These are phyloP conservation scores for Penicillium herquei DNA, from an alignment of 495 filamentous ascomycete species.

Conservation along the genomic window DNA sequence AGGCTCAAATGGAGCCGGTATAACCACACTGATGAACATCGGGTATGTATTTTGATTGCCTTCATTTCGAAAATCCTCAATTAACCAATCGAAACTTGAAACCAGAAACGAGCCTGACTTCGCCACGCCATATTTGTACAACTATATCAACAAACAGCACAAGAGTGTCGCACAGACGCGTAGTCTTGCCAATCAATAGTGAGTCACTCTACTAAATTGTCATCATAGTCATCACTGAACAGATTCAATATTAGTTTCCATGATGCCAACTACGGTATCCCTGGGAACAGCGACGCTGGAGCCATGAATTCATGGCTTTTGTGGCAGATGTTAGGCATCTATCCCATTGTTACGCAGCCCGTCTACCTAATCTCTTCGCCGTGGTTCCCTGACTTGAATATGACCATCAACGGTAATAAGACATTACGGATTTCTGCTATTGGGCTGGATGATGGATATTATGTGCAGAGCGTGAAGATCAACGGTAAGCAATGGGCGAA, in stretches of 20 bases:
- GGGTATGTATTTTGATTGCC: conserved; percentile 25
- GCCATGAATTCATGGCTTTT: conserved; percentile 70
- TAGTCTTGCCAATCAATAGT: conserved; percentile 54
- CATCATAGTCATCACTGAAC: background rate
- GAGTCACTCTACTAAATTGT: conserved; percentile 20
- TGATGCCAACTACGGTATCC: conserved; percentile 51
- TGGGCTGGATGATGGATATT: conserved; percentile 50
- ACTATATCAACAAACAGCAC: conserved; percentile 63
- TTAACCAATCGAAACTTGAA: background rate
- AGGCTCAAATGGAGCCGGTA: conserved; percentile 34
- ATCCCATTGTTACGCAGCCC: conserved; percentile 62
- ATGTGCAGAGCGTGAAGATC: conserved; percentile 49
- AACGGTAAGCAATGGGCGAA: conserved; percentile 38
- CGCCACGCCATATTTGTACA: conserved; percentile 64
- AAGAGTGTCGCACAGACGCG: conserved; percentile 55
- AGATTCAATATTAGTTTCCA: conserved; percentile 23
- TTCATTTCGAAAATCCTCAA: background rate
- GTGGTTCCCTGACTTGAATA: conserved; percentile 58
- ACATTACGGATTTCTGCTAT: conserved; percentile 54
- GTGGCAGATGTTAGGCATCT: conserved; percentile 71
- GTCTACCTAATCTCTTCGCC: conserved; percentile 64
- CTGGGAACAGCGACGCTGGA: conserved; percentile 67
- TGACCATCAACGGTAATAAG: conserved; percentile 55
- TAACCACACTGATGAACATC: conserved; percentile 50
- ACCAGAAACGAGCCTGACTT: conserved; percentile 63